Conservation (phyloP, 2,329 filamentous ascomycete genomes). For the Colletotrichum godetiae region DNA sequence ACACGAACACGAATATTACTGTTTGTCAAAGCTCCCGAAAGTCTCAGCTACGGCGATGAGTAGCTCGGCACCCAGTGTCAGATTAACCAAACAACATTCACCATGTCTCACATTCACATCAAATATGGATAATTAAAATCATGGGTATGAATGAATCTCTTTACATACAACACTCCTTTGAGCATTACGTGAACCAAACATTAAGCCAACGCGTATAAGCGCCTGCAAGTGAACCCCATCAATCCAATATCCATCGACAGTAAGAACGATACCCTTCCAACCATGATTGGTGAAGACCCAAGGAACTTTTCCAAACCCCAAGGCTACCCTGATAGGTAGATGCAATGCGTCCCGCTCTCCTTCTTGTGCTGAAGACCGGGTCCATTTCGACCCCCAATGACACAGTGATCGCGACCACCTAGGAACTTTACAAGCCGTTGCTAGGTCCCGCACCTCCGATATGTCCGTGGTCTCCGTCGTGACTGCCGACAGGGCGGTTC, state of each 20-base stretch:
- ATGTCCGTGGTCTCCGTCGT: slow-evolving; percentile 22
- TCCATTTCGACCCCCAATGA: too few relatives aligned
- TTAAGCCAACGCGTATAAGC: background rate
- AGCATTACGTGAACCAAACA: background rate
- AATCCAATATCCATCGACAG: background rate
- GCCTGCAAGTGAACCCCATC: background rate
- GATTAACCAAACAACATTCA: too few relatives aligned
- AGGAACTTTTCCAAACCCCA: background rate
- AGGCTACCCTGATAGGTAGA: background rate
- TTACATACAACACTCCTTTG: background rate
- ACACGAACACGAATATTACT: too few relatives aligned
- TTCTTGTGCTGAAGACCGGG: too few relatives aligned
- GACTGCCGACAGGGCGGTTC: slow-evolving; percentile 11
- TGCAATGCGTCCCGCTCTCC: background rate
- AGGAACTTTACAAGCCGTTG: background rate
- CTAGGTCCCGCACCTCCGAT: slow-evolving; percentile 9
- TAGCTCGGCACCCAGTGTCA: too few relatives aligned
- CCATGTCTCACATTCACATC: too few relatives aligned
- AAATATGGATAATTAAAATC: too few relatives aligned
- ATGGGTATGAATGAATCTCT: background rate
- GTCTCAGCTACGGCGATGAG: too few relatives aligned
- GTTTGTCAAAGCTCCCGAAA: too few relatives aligned
- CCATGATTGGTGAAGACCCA: background rate
- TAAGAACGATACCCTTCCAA: background rate
- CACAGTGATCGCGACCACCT: background rate